phyloP scores from a whole-genome alignment of 2,329 filamentous ascomycete species.

The Penicillium sclerotiorum region DNA sequence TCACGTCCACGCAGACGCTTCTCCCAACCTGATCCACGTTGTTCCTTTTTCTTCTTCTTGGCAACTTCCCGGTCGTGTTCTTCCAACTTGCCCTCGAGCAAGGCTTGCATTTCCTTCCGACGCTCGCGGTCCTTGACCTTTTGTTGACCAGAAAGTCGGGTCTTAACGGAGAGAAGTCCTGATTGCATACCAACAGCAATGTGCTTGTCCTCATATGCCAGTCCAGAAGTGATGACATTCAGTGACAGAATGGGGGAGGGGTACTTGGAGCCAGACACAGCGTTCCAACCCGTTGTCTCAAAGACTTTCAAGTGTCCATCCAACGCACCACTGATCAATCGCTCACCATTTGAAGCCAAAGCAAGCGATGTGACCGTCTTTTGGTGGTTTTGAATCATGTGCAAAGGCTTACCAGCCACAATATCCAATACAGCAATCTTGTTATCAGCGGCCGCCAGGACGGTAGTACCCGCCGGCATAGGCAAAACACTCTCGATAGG shows the following conservation, averaged over 20 bases:
- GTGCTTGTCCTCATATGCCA: constrained; percentile 79
- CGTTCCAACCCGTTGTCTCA: constrained; percentile 91
- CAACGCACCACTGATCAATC: constrained; percentile 83
- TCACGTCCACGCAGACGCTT: constrained; percentile 71
- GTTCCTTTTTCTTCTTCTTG: constrained; percentile 64
- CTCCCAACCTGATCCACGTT: constrained; percentile 62
- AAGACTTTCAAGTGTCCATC: constrained; percentile 98
- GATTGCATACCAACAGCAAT: constrained; percentile 94
- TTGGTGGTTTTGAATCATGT: constrained; percentile 89
- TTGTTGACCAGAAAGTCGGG: constrained; percentile 80
- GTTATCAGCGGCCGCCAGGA: constrained; percentile 82
- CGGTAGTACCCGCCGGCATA: constrained; percentile 80
- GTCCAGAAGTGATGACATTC: constrained; percentile 70
- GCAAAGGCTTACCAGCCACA: constrained; percentile 83
- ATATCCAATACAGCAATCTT: constrained; percentile 90
- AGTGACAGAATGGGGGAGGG: constrained; percentile 86
- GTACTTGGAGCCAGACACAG: constrained; percentile 94
- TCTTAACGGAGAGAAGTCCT: constrained; percentile 86
- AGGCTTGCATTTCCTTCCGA: constrained; percentile 80
- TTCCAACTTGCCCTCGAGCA: constrained; percentile 76
- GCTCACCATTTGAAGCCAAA: constrained; percentile 75
- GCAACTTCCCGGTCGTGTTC: constrained; percentile 72
- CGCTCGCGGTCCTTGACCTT: constrained; percentile 75
- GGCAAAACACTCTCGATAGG: constrained; percentile 87
- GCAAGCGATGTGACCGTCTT: constrained; percentile 93